Evolutionary conservation across 768 basidiomycete species (phyloP).

Genomic region (Thelephora ganbajun): DNA sequence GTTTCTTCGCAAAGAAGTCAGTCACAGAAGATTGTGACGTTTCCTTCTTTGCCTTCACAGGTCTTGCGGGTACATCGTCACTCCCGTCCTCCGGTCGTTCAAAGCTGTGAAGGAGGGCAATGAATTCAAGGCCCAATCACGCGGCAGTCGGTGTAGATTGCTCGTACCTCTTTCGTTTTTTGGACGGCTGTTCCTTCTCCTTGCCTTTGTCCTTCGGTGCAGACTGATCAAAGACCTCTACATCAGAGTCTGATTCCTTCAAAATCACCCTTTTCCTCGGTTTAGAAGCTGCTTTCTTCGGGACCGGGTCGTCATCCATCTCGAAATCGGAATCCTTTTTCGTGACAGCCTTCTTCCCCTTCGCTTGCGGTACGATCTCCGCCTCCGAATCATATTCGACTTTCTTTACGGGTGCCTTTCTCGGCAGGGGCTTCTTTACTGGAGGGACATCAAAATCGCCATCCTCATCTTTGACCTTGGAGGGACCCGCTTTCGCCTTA

Average conservation of each 20-base stretch:
- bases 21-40: slow-evolving; percentile 28
- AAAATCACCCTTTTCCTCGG: slow-evolving; percentile 16
- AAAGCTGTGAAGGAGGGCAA: slow-evolving; percentile 15
- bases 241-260: slow-evolving; percentile 30
- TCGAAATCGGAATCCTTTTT: slow-evolving; percentile 20
- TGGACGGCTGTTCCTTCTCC: slow-evolving; percentile 19
- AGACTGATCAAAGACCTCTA: slow-evolving; percentile 10
- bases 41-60: slow-evolving; percentile 33
- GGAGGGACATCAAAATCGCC: slow-evolving; percentile 29
- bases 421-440: slow-evolving; percentile 12
- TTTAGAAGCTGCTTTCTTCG: slow-evolving; percentile 15
- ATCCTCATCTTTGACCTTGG: slow-evolving; percentile 33
- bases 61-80: slow-evolving; percentile 29
- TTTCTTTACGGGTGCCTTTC: slow-evolving; percentile 30
- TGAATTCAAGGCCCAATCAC: not conserved
- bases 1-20: slow-evolving; percentile 47
- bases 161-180: slow-evolving; percentile 59
- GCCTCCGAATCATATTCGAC: slow-evolving; percentile 22
- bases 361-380: slow-evolving; percentile 8
- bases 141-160: not conserved
- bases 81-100: slow-evolving; percentile 24
- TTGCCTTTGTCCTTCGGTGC: slow-evolving; percentile 31
- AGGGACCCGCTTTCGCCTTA: slow-evolving; percentile 15
- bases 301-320: slow-evolving; percentile 13
- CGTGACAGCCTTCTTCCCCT: slow-evolving; percentile 24